Conservation (phyloP, 352 stramenopile species). For the Phytophthora citrophthora region DNA sequence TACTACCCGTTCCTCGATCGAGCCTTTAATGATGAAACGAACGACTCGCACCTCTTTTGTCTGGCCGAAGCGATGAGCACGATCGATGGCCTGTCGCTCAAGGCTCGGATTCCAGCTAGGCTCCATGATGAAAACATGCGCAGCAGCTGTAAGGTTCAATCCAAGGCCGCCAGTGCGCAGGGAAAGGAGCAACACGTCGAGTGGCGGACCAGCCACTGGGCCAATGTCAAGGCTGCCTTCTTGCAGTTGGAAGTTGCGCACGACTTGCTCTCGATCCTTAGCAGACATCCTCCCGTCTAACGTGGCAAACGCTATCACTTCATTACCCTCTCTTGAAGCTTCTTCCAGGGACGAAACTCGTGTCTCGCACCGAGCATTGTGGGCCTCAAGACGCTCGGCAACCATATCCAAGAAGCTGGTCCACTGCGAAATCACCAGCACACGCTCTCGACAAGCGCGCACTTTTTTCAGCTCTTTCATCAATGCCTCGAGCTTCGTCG, state of each 20-base stretch:
- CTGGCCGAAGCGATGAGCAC: constrained; percentile 90
- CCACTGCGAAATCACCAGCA: constrained; percentile 91
- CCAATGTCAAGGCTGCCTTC: constrained; percentile 19
- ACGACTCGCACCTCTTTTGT: constrained; percentile 74
- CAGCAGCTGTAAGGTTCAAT: constrained; percentile 93
- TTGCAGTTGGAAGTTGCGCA: constrained; percentile 67
- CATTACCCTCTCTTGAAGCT: constrained; percentile 2
- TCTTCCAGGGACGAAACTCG: constrained; percentile 23
- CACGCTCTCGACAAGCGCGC: constrained; percentile 54
- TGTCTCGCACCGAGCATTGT: constrained; percentile 38
- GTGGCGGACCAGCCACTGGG: constrained; percentile 27
- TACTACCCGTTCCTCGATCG: constrained; percentile 92
- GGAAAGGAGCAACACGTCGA: constrained; percentile 89
- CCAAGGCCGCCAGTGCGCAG: constrained; percentile 89
- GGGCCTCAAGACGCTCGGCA: constrained; percentile 43
- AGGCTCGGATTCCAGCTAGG: constrained; percentile 92
- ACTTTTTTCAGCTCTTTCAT: constrained; percentile 59
- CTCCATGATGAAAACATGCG: constrained; percentile 95
- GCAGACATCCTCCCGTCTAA: constrained; percentile 69
- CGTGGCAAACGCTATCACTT: constrained; percentile 50
- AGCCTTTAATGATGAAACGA: constrained; percentile 87
- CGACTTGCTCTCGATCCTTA: constrained; percentile 66
- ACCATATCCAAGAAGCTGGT: constrained; percentile 87
- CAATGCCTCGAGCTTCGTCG: constrained; percentile 70
- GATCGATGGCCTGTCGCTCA: constrained; percentile 91